Conservation (phyloP, 805 yeast genomes). For the Nakazawaea peltata region DNA sequence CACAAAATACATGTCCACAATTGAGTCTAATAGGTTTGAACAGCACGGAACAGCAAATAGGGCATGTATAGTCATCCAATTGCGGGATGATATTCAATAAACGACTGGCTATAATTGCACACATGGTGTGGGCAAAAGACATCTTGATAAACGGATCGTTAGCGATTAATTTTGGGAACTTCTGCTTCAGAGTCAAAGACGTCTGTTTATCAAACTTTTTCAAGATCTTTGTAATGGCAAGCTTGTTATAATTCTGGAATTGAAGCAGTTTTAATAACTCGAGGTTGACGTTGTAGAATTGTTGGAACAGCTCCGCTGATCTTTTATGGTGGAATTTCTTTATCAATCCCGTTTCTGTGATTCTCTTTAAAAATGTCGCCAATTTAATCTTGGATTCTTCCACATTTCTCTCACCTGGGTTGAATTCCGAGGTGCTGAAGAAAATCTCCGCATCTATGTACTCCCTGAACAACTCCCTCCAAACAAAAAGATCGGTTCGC, state of each 20-base stretch:
- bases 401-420: slow-evolving; percentile 35
- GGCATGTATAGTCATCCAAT: slow-evolving; percentile 68
- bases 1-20: slow-evolving; percentile 67
- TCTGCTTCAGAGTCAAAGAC: slow-evolving; percentile 35
- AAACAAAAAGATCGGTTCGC: slow-evolving; percentile 50
- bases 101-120: slow-evolving; percentile 45
- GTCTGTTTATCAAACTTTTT: slow-evolving; percentile 76
- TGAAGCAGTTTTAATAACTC: slow-evolving; percentile 48
- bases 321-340: slow-evolving; percentile 37
- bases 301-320: slow-evolving; percentile 34
- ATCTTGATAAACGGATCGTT: slow-evolving; percentile 35
- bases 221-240: slow-evolving; percentile 60
- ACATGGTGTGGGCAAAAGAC: slow-evolving; percentile 45
- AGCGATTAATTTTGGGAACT: slow-evolving; percentile 36
- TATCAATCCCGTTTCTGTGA: slow-evolving; percentile 28
- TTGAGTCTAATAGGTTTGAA: slow-evolving; percentile 60
- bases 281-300: slow-evolving; percentile 45
- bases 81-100: slow-evolving; percentile 59
- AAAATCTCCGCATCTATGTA: slow-evolving; percentile 64
- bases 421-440: slow-evolving; percentile 41
- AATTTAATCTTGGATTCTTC: slow-evolving; percentile 39
- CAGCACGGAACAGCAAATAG: slow-evolving; percentile 63
- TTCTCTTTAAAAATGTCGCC: slow-evolving; percentile 29
- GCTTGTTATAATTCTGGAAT: slow-evolving; percentile 53
- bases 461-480: slow-evolving; percentile 62